These are phyloP conservation scores for Globisporangium viniferum DNA, from an alignment of 352 stramenopile genomes.

Conservation along the genomic window DNA sequence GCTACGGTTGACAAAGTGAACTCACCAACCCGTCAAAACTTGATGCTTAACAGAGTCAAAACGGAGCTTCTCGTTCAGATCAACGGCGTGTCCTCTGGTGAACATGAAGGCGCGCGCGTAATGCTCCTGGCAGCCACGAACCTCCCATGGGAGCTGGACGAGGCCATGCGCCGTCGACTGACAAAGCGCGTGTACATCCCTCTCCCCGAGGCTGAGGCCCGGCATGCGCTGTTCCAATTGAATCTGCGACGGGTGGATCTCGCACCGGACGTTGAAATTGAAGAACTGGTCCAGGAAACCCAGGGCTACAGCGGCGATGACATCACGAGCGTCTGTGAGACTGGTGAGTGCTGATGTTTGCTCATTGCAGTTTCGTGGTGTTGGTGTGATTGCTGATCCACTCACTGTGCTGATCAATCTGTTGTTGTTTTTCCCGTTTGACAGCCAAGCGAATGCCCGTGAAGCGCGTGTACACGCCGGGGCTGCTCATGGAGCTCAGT, in stretches of 20 bases:
- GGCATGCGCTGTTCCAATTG: constrained; percentile 31
- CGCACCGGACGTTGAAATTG: constrained; percentile 51
- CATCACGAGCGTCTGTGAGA: constrained; percentile 48
- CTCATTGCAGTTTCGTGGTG: neutral
- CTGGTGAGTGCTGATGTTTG: constrained; percentile 33
- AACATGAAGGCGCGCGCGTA: constrained; percentile 76
- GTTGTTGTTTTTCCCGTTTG: neutral
- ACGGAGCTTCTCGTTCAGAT: constrained; percentile 98
- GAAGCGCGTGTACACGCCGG: constrained; percentile 20
- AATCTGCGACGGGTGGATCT: constrained; percentile 35
- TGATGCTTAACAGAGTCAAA: constrained; percentile 87
- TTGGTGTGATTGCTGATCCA: neutral
- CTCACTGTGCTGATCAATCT: neutral
- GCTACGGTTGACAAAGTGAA: neutral
- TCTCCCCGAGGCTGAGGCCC: constrained; percentile 16
- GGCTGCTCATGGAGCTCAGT: constrained; percentile 36
- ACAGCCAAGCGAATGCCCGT: constrained; percentile 21
- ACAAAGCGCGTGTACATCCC: constrained; percentile 87
- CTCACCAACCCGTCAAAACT: neutral
- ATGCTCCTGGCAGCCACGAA: constrained; percentile 97
- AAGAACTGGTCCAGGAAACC: constrained; percentile 55
- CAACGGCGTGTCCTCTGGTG: constrained; percentile 83
- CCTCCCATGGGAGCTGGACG: constrained; percentile 95
- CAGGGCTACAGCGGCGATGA: constrained; percentile 88
- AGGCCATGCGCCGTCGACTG: constrained; percentile 86